These are phyloP conservation scores for Murraya koenigii DNA, from an alignment of 345 rosid genomes.

Conservation along the genomic window DNA sequence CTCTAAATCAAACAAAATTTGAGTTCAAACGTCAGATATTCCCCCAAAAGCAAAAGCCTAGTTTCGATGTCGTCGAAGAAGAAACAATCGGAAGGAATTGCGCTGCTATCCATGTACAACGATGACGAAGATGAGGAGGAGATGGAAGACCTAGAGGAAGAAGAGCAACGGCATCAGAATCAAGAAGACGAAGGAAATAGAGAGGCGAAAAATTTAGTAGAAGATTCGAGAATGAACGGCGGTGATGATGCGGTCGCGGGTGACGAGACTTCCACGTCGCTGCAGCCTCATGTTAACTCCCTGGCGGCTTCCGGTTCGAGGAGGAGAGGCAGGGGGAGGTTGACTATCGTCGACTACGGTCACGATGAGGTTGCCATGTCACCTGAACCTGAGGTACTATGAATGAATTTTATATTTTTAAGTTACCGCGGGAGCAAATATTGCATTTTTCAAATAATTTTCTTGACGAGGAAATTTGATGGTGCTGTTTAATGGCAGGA, in stretches of 20 bases:
- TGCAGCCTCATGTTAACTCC: conserved; percentile 16
- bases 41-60: background rate
- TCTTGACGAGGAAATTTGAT: background rate
- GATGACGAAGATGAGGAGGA: conserved; percentile 92
- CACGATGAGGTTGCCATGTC: conserved; percentile 71
- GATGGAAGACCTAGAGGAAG: conserved; percentile 61
- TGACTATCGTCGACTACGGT: conserved; percentile 63
- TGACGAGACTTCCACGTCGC: conserved; percentile 28
- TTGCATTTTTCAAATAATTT: background rate
- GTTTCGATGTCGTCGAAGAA: conserved; percentile 60
- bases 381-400: conserved; percentile 59
- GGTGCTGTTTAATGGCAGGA: conserved; percentile 38
- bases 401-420: background rate
- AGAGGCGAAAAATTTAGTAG: conserved; percentile 37
- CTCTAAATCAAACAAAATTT: background rate
- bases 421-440: background rate
- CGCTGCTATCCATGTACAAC: conserved; percentile 72
- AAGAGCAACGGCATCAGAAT: background rate
- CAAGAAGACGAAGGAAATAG: conserved; percentile 22
- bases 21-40: background rate
- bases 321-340: conserved; percentile 36
- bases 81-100: conserved; percentile 80
- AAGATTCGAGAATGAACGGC: conserved; percentile 28
- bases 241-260: conserved; percentile 18
- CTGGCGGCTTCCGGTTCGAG: conserved; percentile 16